A percentile compares a stretch with the other conserved stretches of the same genome.
Evolutionary conservation across 768 basidiomycete genomes (phyloP).

Genomic region (Pleurotus ostreatus): DNA sequence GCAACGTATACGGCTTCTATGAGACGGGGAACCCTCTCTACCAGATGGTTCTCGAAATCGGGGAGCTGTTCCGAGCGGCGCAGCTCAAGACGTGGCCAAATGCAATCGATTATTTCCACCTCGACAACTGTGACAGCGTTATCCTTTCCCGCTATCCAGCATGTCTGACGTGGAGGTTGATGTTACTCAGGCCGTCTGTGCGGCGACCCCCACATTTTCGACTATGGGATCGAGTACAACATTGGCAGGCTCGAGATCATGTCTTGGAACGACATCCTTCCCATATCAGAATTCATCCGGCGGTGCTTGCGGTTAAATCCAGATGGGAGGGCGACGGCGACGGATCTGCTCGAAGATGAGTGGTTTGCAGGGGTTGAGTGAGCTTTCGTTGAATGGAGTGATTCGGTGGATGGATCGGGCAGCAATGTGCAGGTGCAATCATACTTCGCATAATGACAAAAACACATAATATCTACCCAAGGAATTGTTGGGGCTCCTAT

Average conservation of each 20-base stretch:
- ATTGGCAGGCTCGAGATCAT: conserved; percentile 13
- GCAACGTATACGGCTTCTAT: not conserved
- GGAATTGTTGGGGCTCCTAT: too few species aligned
- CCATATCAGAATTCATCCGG: conserved; percentile 14
- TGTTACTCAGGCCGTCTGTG: conserved; percentile 5
- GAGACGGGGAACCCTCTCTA: not conserved
- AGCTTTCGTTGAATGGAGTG: too few species aligned
- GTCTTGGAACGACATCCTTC: conserved; percentile 11
- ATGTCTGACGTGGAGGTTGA: conserved; percentile 15
- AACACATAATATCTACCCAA: too few species aligned
- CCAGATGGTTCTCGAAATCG: not conserved
- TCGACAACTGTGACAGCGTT: not conserved
- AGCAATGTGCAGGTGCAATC: too few species aligned
- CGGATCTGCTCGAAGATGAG: conserved; percentile 18
- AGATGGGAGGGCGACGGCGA: conserved; percentile 16
- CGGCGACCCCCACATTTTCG: conserved; percentile 10
- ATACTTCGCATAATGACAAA: too few species aligned
- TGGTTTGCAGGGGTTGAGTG: not conserved
- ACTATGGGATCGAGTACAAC: not conserved
- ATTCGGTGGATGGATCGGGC: too few species aligned
- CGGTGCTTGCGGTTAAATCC: conserved; percentile 22
- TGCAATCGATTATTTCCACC: not conserved
- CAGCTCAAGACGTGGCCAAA: not conserved
- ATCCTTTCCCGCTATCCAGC: not conserved
- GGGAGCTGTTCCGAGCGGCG: not conserved